Percentiles rank a stretch among this genome's conserved stretches.
phyloP scores from a whole-genome alignment of 2,329 filamentous ascomycete genomes.

The Aphanoascus verrucosus region DNA sequence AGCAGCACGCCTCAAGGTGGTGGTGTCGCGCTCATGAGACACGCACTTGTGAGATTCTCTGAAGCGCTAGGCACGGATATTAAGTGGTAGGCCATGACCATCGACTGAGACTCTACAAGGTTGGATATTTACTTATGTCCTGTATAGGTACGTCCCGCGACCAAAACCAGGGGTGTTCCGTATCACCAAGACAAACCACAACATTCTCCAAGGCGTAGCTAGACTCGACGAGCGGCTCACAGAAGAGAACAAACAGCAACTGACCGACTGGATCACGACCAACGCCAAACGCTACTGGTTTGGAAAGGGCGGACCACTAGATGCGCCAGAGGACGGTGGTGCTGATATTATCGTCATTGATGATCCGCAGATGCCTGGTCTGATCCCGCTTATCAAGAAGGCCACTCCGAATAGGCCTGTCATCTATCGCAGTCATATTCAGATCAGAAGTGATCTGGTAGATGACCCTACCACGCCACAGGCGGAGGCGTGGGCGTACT shows the following conservation, averaged over 20 bases:
- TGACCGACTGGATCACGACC: slow-evolving; percentile 60
- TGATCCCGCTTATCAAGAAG: slow-evolving; percentile 65
- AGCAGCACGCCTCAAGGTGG: slow-evolving; percentile 73
- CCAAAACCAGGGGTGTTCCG: slow-evolving; percentile 69
- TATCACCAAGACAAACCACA: slow-evolving; percentile 79
- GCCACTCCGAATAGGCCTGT: slow-evolving; percentile 62
- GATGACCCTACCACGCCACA: slow-evolving; percentile 54
- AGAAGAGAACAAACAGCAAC: slow-evolving; percentile 48
- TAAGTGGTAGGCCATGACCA: slow-evolving; percentile 51
- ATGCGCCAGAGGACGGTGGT: slow-evolving; percentile 54
- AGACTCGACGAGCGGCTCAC: slow-evolving; percentile 54
- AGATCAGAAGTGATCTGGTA: slow-evolving; percentile 65
- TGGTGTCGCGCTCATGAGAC: slow-evolving; percentile 71
- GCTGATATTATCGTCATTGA: slow-evolving; percentile 70
- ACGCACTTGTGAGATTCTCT: slow-evolving; percentile 63
- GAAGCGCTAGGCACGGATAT: slow-evolving; percentile 56
- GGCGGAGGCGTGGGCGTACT: slow-evolving; percentile 61
- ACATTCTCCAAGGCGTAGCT: slow-evolving; percentile 72
- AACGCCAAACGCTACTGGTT: slow-evolving; percentile 70
- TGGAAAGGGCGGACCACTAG: slow-evolving; percentile 55
- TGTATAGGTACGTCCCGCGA: slow-evolving; percentile 59
- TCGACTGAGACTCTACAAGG: slow-evolving; percentile 27
- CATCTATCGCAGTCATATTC: slow-evolving; percentile 72
- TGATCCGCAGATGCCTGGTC: slow-evolving; percentile 71
- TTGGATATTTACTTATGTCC: slow-evolving; percentile 17